Conservation (phyloP, 257 asterid species). For the Nyctanthes arbortristis region DNA sequence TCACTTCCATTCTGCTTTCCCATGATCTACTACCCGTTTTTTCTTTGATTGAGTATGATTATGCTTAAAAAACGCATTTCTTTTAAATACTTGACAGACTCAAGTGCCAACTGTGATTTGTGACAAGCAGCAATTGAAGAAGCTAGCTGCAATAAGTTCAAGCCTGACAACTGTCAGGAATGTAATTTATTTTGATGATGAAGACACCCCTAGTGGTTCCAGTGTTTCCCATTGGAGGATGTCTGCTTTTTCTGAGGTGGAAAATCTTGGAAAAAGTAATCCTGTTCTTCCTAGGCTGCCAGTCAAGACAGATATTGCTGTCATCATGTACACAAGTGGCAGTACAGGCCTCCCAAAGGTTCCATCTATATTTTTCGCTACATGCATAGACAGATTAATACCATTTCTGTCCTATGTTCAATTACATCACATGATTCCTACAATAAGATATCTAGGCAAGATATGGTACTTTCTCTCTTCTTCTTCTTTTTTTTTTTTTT, state of each 20-base stretch:
- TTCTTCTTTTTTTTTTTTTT: too few relatives aligned
- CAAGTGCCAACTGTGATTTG: constrained; percentile 82
- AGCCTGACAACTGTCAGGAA: constrained; percentile 59
- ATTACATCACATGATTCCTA: constrained; percentile 13
- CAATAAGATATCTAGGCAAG: constrained; percentile 1
- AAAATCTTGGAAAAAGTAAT: constrained; percentile 64
- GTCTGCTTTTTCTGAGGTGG: constrained; percentile 67
- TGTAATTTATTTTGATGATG: constrained; percentile 69
- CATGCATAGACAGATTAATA: constrained; percentile 5
- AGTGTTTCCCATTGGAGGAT: constrained; percentile 49
- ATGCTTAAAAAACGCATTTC: constrained; percentile 13
- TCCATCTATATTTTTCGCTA: constrained; percentile 14
- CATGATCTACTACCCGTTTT: too few relatives aligned
- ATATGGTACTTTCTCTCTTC: background rate
- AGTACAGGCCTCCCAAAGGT: constrained; percentile 97
- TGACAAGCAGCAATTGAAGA: constrained; percentile 72
- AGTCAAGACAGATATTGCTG: constrained; percentile 77
- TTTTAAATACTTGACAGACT: constrained; percentile 56
- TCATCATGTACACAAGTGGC: constrained; percentile 95
- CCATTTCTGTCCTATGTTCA: constrained; percentile 19
- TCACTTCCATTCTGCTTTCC: too few relatives aligned
- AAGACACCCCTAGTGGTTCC: constrained; percentile 44
- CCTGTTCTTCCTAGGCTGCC: constrained; percentile 63
- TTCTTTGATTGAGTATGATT: constrained; percentile 10
- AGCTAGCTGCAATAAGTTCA: constrained; percentile 59